Conservation (phyloP, 352 stramenopile species). For the Pythium pyrilobum region DNA sequence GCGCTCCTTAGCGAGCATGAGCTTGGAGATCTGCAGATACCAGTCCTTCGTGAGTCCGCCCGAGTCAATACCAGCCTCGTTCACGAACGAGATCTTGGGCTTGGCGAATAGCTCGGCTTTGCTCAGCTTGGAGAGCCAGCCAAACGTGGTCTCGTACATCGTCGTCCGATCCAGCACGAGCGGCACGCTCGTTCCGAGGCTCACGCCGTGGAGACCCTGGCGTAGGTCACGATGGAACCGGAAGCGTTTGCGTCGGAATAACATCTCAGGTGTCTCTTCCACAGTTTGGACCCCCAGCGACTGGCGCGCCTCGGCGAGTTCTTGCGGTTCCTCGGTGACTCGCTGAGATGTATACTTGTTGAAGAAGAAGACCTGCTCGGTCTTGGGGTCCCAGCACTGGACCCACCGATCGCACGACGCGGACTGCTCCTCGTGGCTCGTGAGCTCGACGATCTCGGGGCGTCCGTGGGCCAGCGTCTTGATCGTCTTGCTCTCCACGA, state of each 20-base stretch:
- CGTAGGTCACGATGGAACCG: slow-evolving; percentile 77
- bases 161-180: slow-evolving; percentile 46
- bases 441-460: slow-evolving; percentile 68
- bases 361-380: slow-evolving; percentile 87
- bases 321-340: slow-evolving; percentile 48
- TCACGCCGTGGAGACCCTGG: slow-evolving; percentile 25
- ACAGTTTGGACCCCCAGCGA: slow-evolving; percentile 33
- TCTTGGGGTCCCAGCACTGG: slow-evolving; percentile 83
- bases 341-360: slow-evolving; percentile 80
- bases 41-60: slow-evolving; percentile 88
- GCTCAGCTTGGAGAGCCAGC: slow-evolving; percentile 38
- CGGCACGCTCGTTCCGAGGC: slow-evolving; percentile 29
- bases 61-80: slow-evolving; percentile 84
- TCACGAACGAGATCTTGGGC: slow-evolving; percentile 73
- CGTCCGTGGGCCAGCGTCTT: slow-evolving; percentile 50
- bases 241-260: slow-evolving; percentile 84
- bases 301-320: slow-evolving; percentile 37
- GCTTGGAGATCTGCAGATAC: slow-evolving; percentile 75
- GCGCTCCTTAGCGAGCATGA: slow-evolving; percentile 26
- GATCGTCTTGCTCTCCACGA: slow-evolving; percentile 58
- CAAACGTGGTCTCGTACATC: slow-evolving; percentile 69
- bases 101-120: slow-evolving; percentile 58
- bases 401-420: slow-evolving; percentile 77
- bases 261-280: slow-evolving; percentile 70
- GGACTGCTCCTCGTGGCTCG: slow-evolving; percentile 30